Conservation (phyloP, 768 basidiomycete genomes). For the Paxillus involutus region DNA sequence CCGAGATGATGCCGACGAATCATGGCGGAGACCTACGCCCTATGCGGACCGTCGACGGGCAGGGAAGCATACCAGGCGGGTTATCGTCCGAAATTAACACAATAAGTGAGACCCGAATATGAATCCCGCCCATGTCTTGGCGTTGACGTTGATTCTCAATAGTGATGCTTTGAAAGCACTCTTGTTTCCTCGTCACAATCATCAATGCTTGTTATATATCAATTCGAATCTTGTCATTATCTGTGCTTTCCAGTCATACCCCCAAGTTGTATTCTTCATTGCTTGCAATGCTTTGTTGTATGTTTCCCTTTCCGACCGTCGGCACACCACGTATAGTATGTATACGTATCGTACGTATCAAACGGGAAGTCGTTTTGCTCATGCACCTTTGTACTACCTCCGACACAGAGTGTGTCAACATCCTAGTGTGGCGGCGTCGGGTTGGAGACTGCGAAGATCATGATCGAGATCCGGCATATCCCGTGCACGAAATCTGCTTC, state of each 20-base stretch:
- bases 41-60: constrained; percentile 73
- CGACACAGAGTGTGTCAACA: constrained; percentile 2
- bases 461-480: constrained; percentile 23
- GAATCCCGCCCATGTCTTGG: background rate
- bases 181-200: constrained; percentile 7
- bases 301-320: constrained; percentile 9
- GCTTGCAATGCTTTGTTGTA: constrained; percentile 11
- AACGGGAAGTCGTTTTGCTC: constrained; percentile 3
- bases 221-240: constrained; percentile 15
- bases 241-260: constrained; percentile 18
- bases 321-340: constrained; percentile 8
- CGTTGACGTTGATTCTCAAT: background rate
- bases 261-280: constrained; percentile 19
- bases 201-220: constrained; percentile 22
- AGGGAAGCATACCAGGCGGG: constrained; percentile 76
- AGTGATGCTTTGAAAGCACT: constrained; percentile 2
- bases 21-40: constrained; percentile 73
- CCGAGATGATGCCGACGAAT: constrained; percentile 61
- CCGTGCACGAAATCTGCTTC: constrained; percentile 14
- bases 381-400: constrained; percentile 3
- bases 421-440: constrained; percentile 7
- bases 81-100: constrained; percentile 50
- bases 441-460: constrained; percentile 8
- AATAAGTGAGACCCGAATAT: background rate
- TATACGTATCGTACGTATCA: constrained; percentile 4